Conservation (phyloP, 768 basidiomycete genomes). For the Hirschioporus abietinus region DNA sequence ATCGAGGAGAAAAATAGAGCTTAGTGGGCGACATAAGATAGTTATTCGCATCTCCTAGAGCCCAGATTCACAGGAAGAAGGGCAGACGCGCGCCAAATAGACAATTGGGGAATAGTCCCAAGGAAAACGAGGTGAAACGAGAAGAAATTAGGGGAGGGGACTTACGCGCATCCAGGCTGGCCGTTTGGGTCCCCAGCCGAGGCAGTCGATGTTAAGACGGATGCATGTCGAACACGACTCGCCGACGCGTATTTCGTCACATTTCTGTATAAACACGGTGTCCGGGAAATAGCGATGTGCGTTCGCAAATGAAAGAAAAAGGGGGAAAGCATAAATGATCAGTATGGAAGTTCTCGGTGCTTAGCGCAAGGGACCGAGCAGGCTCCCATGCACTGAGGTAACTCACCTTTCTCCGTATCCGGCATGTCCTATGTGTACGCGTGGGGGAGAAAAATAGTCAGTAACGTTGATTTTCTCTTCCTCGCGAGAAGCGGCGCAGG, state of each 20-base stretch:
- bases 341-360: background rate
- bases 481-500: background rate
- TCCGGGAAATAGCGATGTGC: background rate
- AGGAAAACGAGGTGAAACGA: conserved; percentile 2
- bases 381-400: conserved; percentile 3
- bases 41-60: background rate
- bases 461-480: background rate
- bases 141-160: conserved; percentile 15
- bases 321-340: background rate
- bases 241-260: conserved; percentile 75
- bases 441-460: background rate
- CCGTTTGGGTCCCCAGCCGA: conserved; percentile 79
- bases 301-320: background rate
- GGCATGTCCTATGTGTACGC: conserved; percentile 60
- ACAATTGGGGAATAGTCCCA: background rate
- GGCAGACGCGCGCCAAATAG: conserved; percentile 7
- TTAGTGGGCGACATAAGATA: too few species aligned
- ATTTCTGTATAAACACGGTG: conserved; percentile 53
- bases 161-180: conserved; percentile 88
- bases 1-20: background rate
- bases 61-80: conserved; percentile 7
- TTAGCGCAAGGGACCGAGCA: background rate
- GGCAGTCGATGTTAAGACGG: conserved; percentile 73
- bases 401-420: conserved; percentile 73
- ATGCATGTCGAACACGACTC: conserved; percentile 79